phyloP scores from a whole-genome alignment of 1,284 basidiomycete genomes.

The Trametes pubescens region DNA sequence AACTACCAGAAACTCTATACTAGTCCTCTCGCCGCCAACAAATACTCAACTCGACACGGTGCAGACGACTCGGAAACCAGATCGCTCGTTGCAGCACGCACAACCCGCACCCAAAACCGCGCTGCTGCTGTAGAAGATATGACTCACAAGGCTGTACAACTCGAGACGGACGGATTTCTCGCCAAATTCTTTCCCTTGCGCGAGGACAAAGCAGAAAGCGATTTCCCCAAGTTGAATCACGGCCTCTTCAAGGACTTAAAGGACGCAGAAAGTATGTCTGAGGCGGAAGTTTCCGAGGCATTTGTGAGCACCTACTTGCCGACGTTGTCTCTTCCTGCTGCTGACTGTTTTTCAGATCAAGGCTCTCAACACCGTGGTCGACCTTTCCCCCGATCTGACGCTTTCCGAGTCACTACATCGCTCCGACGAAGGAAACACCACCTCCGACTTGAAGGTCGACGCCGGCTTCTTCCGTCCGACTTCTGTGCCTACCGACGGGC shows the following conservation, averaged over 20 bases:
- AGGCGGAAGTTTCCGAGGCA: background rate
- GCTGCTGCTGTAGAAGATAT: conserved; percentile 4
- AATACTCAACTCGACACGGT: background rate
- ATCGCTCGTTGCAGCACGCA: background rate
- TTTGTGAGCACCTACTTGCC: background rate
- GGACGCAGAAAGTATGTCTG: background rate
- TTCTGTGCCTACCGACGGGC: background rate
- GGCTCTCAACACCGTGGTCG: background rate
- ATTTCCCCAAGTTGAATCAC: background rate
- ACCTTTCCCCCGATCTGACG: background rate
- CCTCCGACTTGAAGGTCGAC: conserved; percentile 14
- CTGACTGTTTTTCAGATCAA: background rate
- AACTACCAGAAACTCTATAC: background rate
- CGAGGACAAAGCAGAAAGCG: background rate
- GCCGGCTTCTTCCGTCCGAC: background rate
- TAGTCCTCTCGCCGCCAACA: background rate
- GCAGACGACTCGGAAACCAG: background rate
- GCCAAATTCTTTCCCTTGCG: conserved; percentile 4
- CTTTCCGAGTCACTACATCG: conserved; percentile 4
- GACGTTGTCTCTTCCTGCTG: background rate
- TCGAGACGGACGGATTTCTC: background rate
- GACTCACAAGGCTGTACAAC: conserved; percentile 7
- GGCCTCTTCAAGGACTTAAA: background rate
- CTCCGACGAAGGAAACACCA: conserved; percentile 7
- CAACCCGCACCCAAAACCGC: background rate